Base-by-base conservation (phyloP, 2,329 filamentous ascomycete species). In the Hymenoscyphus fraxineus region DNA sequence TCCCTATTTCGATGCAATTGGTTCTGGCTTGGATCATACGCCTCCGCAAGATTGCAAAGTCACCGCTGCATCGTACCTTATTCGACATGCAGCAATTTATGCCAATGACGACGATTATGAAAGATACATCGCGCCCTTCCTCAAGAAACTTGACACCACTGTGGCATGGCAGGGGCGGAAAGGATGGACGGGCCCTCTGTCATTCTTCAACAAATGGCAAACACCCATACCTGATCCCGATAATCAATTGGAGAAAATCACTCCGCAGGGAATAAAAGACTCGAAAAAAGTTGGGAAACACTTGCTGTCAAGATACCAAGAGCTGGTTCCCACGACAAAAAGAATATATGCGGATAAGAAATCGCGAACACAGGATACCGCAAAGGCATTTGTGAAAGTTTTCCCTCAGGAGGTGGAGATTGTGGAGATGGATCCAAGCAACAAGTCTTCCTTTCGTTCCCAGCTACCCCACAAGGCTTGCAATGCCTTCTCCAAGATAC, bases 81-180 rank as follows among this genome's bases (percentile, higher is more conserved):
- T 82, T 16, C 83, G 84, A n/a, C 84, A 86, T 68, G 83, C 83
- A 0, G 83, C 84, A 41, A 86, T 86, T 63, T 85, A 85, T 69
- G 82, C 82, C 67, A 86, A 86, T 66, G 83, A 86, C 69, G 83
- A 81, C 64, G 84, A 87, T 70, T 85, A 81, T 59, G 82, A 85
- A 66, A 77, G 79, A 47, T 86, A 85, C 68, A 83, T 86, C 27
- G 79, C 83, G 70, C 83, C 84, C 0, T 85, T 86, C 58, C 70
- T 85, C 16, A 73, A 78, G 60, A 90, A 90, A 76, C 76, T 88
- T 55, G 76, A 80, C 64, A 88, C 88, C 71, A 82, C 72, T n/a
- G 64, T 56, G 40, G 68, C 64, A 0, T 59, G 65, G 9, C 70
- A 68, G 60, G 67, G 57, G 44, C 63, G 72, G 44, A 59, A 68